Percentiles rank a stretch among this genome's conserved stretches.
These are phyloP conservation scores for Phytopythium ostracodes DNA, from an alignment of 352 stramenopile genomes.

Conservation along the genomic window DNA sequence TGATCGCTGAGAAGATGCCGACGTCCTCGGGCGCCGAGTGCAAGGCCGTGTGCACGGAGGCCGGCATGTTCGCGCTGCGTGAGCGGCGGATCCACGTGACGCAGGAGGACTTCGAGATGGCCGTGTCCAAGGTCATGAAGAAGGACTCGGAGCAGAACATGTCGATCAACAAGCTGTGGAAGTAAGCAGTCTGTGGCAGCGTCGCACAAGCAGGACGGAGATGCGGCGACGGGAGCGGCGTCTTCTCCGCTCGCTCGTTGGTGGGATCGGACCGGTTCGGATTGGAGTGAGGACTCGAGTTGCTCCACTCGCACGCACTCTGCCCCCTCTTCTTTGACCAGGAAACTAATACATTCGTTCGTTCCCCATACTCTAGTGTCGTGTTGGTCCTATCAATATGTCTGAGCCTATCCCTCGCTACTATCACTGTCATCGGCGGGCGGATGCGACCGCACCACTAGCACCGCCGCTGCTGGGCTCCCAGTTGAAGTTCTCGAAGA, in stretches of 20 bases:
- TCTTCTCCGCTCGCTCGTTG: not conserved
- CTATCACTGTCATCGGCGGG: conserved; percentile 2
- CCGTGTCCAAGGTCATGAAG: conserved; percentile 99
- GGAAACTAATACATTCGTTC: conserved; percentile 4
- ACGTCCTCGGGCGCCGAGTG: conserved; percentile 97
- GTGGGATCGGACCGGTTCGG: not conserved
- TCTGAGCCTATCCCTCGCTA: not conserved
- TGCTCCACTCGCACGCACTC: not conserved
- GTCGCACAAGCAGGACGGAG: no score
- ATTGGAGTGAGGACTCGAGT: not conserved
- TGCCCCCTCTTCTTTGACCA: not conserved
- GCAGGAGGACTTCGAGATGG: conserved; percentile 99
- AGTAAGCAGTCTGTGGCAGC: conserved; percentile 93
- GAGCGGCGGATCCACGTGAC: conserved; percentile 99
- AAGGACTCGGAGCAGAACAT: conserved; percentile 98
- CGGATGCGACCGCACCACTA: not conserved
- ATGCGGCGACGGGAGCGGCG: not conserved
- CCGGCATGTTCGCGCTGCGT: conserved; percentile 99
- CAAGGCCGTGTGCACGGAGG: conserved; percentile 99
- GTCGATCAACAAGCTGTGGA: conserved; percentile 99
- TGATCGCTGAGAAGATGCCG: conserved; percentile 98
- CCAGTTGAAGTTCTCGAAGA: conserved; percentile 88
- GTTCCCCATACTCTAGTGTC: not conserved
- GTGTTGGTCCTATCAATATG: not conserved
- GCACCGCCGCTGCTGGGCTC: conserved; percentile 22